phyloP scores from a whole-genome alignment of 2,329 filamentous ascomycete genomes.

The Alternaria ethzedia region DNA sequence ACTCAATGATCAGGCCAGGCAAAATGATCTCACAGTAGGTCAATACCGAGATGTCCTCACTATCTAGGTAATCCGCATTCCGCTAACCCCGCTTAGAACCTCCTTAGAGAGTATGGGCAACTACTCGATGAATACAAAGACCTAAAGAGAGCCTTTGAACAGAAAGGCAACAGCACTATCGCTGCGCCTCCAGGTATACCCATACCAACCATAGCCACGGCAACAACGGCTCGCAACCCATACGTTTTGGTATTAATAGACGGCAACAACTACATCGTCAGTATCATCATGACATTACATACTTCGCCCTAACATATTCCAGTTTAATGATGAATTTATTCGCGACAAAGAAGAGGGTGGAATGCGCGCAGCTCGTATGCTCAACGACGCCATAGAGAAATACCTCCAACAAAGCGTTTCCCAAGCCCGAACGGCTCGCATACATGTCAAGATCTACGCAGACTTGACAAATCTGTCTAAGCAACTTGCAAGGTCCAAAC shows the following conservation, averaged over 20 bases:
- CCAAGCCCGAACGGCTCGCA: slow-evolving; percentile 56
- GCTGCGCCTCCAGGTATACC: slow-evolving; percentile 37
- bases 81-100: slow-evolving; percentile 23
- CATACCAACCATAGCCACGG: slow-evolving; percentile 33
- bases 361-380: slow-evolving; percentile 59
- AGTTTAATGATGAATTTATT: slow-evolving; percentile 60
- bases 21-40: slow-evolving; percentile 26
- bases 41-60: neutral
- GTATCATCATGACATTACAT: neutral
- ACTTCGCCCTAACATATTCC: neutral
- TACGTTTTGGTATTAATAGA: slow-evolving; percentile 69
- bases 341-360: slow-evolving; percentile 61
- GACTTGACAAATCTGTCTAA: slow-evolving; percentile 63
- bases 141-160: slow-evolving; percentile 64
- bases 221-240: slow-evolving; percentile 52
- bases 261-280: slow-evolving; percentile 63
- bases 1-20: slow-evolving; percentile 26
- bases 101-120: slow-evolving; percentile 51
- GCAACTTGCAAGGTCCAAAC: slow-evolving; percentile 55
- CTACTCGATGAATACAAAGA: slow-evolving; percentile 62
- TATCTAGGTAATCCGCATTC: neutral
- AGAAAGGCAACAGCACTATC: slow-evolving; percentile 57
- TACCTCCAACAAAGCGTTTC: slow-evolving; percentile 29
- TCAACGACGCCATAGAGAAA: slow-evolving; percentile 59
- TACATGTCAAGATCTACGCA: slow-evolving; percentile 64